phyloP scores from a whole-genome alignment of 129 eudicot genomes.

The Ambrosia artemisiifolia region DNA sequence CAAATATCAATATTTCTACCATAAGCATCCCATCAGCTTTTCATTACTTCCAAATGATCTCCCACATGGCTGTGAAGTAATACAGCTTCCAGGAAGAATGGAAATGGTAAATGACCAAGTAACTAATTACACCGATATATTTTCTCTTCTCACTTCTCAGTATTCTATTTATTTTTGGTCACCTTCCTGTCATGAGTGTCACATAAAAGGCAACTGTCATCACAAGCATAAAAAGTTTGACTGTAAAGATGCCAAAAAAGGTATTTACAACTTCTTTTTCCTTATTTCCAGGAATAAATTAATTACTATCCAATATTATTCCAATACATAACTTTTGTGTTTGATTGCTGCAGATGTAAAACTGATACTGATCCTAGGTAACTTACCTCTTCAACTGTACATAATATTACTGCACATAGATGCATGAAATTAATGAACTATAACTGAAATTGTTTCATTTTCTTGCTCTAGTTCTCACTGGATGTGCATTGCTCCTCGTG shows the following conservation, averaged over 20 bases:
- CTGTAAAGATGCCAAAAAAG: constrained; percentile 19
- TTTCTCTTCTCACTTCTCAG: constrained; percentile 10
- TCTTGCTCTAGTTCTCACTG: constrained; percentile 31
- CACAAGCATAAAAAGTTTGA: not conserved
- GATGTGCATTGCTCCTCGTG: constrained; percentile 20
- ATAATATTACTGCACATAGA: not conserved
- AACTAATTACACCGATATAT: constrained; percentile 7
- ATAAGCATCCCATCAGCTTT: not conserved
- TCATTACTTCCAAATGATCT: not conserved
- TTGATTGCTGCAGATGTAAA: not conserved
- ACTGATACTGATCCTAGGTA: not conserved
- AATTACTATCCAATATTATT: not conserved
- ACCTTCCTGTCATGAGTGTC: constrained; percentile 12
- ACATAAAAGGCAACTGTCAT: not conserved
- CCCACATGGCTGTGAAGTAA: not conserved
- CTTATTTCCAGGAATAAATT: not conserved
- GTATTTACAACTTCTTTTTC: not conserved
- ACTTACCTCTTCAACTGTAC: not conserved
- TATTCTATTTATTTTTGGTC: constrained; percentile 1
- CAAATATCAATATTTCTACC: not conserved
- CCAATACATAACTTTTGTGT: not conserved
- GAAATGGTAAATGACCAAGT: too few species aligned
- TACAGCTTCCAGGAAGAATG: not conserved
- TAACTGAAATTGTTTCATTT: constrained; percentile 2
- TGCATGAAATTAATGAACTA: not conserved